Conservation (phyloP, 2,329 filamentous ascomycete genomes). For the Diaporthe citrichinensis region DNA sequence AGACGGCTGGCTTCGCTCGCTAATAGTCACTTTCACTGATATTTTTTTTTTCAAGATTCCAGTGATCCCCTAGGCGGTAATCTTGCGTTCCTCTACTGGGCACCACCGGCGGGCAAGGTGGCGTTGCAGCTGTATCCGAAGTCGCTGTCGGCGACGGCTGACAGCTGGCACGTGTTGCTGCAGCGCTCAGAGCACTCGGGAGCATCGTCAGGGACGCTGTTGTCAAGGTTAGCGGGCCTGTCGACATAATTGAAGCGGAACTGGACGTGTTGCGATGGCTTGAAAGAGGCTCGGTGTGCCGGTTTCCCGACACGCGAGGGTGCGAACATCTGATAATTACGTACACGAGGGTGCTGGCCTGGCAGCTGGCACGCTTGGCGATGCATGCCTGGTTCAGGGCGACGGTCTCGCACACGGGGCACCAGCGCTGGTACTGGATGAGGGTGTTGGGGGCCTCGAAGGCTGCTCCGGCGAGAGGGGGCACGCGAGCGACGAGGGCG, state of each 20-base stretch:
- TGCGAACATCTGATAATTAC: background rate
- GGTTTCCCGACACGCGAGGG: background rate
- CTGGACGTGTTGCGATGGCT: background rate
- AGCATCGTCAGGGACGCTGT: conserved; percentile 28
- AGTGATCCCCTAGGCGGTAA: too few species aligned
- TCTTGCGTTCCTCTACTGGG: background rate
- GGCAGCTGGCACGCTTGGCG: conserved; percentile 33
- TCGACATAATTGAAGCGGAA: background rate
- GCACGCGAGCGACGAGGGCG: conserved; percentile 37
- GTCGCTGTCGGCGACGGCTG: conserved; percentile 39
- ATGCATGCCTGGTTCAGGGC: conserved; percentile 38
- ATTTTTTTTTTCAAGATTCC: background rate
- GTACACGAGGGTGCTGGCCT: conserved; percentile 36
- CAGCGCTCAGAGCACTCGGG: conserved; percentile 30
- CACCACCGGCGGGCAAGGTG: conserved; percentile 12
- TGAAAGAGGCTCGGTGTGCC: background rate
- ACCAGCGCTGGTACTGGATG: conserved; percentile 41
- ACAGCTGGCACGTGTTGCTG: conserved; percentile 37
- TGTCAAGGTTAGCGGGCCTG: background rate
- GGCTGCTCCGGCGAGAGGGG: background rate
- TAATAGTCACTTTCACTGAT: background rate
- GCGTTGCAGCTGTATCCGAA: conserved; percentile 36
- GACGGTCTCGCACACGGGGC: conserved; percentile 41
- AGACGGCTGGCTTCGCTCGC: background rate
- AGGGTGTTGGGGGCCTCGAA: conserved; percentile 30